A percentile compares a stretch with the other conserved stretches of the same genome.
Conservation (phyloP, 2,329 filamentous ascomycete genomes). For the Monosporascus cannonballus region DNA sequence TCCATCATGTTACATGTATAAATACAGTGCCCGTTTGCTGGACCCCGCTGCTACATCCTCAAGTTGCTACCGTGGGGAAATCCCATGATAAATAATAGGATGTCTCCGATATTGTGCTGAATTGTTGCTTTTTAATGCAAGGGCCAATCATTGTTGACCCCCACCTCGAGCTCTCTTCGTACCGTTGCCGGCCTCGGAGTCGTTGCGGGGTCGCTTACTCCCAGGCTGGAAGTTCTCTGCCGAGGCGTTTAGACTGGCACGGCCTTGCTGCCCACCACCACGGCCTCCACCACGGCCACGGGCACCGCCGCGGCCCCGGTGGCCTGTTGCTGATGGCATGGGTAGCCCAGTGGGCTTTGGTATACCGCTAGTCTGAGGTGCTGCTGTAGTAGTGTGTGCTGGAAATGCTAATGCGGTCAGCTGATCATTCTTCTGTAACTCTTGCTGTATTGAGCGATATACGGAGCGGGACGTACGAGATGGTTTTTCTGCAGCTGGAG, state of each 20-base stretch:
- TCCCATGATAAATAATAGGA: neutral
- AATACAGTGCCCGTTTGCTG: neutral
- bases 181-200: conserved; percentile 33
- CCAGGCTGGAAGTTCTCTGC: conserved; percentile 49
- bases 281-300: conserved; percentile 35
- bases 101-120: neutral
- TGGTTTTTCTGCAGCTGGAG: neutral
- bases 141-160: conserved; percentile 9
- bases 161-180: conserved; percentile 33
- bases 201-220: conserved; percentile 49
- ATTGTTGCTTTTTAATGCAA: neutral
- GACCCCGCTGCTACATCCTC: neutral
- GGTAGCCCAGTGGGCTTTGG: conserved; percentile 29
- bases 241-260: conserved; percentile 39
- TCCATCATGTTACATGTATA: conserved; percentile 2
- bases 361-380: conserved; percentile 8
- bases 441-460: too few species aligned
- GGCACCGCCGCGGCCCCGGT: conserved; percentile 23
- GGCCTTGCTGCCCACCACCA: conserved; percentile 24
- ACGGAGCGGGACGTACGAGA: neutral
- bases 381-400: neutral
- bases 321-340: conserved; percentile 29
- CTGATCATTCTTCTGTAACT: too few species aligned
- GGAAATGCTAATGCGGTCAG: too few species aligned
- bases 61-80: neutral